Base-by-base conservation (phyloP, 2,329 filamentous ascomycete genomes). In the Pseudocercospora macadamiae region DNA sequence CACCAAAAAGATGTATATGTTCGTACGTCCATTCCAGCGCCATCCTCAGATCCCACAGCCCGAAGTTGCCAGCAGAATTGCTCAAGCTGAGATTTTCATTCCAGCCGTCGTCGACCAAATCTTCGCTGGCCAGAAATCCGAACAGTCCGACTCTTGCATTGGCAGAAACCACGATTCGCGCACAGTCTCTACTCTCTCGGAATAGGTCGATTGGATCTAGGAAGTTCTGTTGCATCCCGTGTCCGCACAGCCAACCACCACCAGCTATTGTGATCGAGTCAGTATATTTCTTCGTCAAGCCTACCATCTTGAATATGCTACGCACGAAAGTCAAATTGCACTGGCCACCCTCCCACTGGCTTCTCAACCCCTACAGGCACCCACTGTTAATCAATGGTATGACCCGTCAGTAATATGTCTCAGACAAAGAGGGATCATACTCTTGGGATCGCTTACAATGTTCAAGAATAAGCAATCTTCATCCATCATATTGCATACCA, bases 41-140 rank as follows among this genome's bases (percentile, higher is more conserved):
- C 26, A 79, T 68, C 6, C 82, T 74, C 63, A 83, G 82, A 55
- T 85, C 82, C 82, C 82, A 84, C 65, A 84, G 82, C 1, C 82
- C 82, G 16, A 79, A 73, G 55, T 85, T 85, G 3, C 62, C 62
- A 2, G 51, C 47, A 23, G 56, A 56, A 25, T 62, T 53, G 36
- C 54, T 58, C 9, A 44, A 52, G 26, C 47, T 25, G 6, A 44
- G 51, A 6, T 34, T 21, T 25, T 59, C 51, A 37, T 62, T 59
- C 16, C 42, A 47, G 42, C 54, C 52, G 42, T 64, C 64, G 25
- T 60, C 32, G 16, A 73, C 71, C 9, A 77, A 57, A 60, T 75
- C 63, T 61, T 76, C 60, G 60, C 75, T 60, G 60, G 65, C 62
- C 64, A 73, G 70, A 65, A 79, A 79, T 19, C 76, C 76, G 62